Base-by-base conservation (phyloP, 257 asterid genomes). In the Scutellaria barbata region DNA sequence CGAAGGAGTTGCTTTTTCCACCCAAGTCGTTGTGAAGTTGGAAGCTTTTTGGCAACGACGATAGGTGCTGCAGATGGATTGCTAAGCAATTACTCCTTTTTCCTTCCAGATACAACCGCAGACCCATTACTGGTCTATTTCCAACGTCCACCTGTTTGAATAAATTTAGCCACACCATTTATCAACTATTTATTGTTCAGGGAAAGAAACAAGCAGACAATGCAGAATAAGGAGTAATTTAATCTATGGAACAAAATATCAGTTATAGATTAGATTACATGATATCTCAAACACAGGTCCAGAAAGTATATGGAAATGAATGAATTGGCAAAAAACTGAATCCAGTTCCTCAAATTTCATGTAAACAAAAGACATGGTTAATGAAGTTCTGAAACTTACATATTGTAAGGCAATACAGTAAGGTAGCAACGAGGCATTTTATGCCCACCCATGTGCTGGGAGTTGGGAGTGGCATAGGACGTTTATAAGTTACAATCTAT, bases 21-120 rank as follows among this genome's bases (percentile, higher is more conserved):
- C 58, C 58, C 8, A 77, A 69, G 48, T 75, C 84, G 7, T 66
- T 72, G 10, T 51, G 89, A 48, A 85, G 86, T 62, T 83, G 90
- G 78, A 89, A 85, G 85, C 85, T 85, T 83, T 82, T 74, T 5
- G 96, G 96, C 40, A 82, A 73, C 68, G 90, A 84, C 56, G 95
- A 90, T 22, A 90, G 92, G 79, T 90, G 95, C 81, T 90, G 95
- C 76, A 88, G 55, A 67, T 90, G 96, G 83, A 90, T 83, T 64
- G 91, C 96, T 39, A 90, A 73, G 73, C 90, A 81, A 42, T 90
- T 86, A 9, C 92, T 85, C 78, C 85, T 79, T 68, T 84, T 90
- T 60, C 96, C 96, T 87, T 87, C 96, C 77, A 89, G 66, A 68
- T 87, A 85, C 13, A 90, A 80, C 10, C 95, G 86, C 61, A 90